Percentiles rank a stretch among this genome's conserved stretches.
Conservation (phyloP, 2,329 filamentous ascomycete species). For the Fragosphaeria purpurea region DNA sequence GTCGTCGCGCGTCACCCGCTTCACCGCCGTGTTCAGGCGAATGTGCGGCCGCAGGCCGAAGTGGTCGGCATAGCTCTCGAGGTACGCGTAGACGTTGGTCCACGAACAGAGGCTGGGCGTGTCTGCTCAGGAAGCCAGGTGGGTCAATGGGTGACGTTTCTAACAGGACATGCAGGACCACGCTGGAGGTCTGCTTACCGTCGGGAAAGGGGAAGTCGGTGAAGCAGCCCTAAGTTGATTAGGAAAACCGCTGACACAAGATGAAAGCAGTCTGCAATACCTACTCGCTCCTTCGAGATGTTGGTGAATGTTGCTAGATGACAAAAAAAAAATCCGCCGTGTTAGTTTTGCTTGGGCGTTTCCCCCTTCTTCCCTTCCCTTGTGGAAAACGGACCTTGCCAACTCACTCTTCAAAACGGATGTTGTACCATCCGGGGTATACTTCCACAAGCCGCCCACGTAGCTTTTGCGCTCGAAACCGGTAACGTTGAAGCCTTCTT, state of each 20-base stretch:
- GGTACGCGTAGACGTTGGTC: slow-evolving; percentile 24
- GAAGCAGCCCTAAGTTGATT: slow-evolving; percentile 25
- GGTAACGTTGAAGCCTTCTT: slow-evolving; percentile 33
- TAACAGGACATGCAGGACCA: too few species aligned
- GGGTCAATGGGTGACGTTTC: too few species aligned
- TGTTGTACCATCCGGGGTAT: slow-evolving; percentile 24
- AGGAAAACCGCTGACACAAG: not conserved
- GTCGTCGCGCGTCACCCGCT: slow-evolving; percentile 4
- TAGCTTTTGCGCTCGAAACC: slow-evolving; percentile 27
- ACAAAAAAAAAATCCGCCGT: not conserved
- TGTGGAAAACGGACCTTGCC: slow-evolving; percentile 9
- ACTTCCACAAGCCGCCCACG: slow-evolving; percentile 35
- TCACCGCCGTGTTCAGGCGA: slow-evolving; percentile 8
- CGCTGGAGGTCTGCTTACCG: slow-evolving; percentile 14
- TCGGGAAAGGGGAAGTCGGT: slow-evolving; percentile 33
- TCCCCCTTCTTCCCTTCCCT: too few species aligned
- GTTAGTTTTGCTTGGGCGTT: slow-evolving; percentile 10
- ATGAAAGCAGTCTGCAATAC: not conserved
- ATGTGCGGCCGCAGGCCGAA: slow-evolving; percentile 11
- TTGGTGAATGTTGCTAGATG: slow-evolving; percentile 21
- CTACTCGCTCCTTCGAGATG: slow-evolving; percentile 21
- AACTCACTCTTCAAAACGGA: slow-evolving; percentile 23
- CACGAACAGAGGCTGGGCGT: not conserved
- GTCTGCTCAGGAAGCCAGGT: not conserved
- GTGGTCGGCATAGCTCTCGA: slow-evolving; percentile 24